Evolutionary conservation across 306 rosid genomes (phyloP), one percentile per base, ranked within the genome.

Genomic region (Boehmeria nivea): DNA sequence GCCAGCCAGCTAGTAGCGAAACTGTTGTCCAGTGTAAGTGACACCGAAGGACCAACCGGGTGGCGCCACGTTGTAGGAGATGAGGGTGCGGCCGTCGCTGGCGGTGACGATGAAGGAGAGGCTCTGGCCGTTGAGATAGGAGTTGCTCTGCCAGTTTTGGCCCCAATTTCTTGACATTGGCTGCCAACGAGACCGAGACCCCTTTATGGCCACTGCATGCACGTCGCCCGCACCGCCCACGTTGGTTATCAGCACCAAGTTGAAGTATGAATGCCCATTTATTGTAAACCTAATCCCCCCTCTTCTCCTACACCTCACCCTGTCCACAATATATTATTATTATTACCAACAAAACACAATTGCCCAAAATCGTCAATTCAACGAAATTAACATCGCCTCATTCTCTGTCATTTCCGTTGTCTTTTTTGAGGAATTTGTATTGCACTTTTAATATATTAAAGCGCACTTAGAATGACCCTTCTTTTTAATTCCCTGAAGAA

Each of bases 191-290:
- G 75, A 68, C 45, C 87, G 77, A 20, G 95, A 83, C 22, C 95
- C 95, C 61, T 80, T 86, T 57, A 86, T 83, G 26, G 88, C 31
- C 34, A 86, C 78, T 18, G 80, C 51, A 28, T 83, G 87, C 18
- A 73, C 90, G 70, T 86, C 95, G 25, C 95, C 95, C 19, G 95
- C 95, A 2, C 95, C 95, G 1, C 95, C 95, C 27, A 86, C 95
- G 51, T 86, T 86, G 0, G 95, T 86, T 36, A 86, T 73, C 1
- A 86, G 85, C 23, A 86, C 95, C 33, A 86, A 42, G 38, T 86
- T 86, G 85, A 86, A 86, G 71, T 86, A 83, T 0, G 95, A 83
- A 34, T 86, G 95, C 9, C 91, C 95, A 65, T 86, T 86, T 13
- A 86, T 75, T 43, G 70, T 71, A 77, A 86, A 86, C 63, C 91